These are phyloP conservation scores for Bauhinia variegata DNA, from an alignment of 306 rosid genomes.

Conservation along the genomic window DNA sequence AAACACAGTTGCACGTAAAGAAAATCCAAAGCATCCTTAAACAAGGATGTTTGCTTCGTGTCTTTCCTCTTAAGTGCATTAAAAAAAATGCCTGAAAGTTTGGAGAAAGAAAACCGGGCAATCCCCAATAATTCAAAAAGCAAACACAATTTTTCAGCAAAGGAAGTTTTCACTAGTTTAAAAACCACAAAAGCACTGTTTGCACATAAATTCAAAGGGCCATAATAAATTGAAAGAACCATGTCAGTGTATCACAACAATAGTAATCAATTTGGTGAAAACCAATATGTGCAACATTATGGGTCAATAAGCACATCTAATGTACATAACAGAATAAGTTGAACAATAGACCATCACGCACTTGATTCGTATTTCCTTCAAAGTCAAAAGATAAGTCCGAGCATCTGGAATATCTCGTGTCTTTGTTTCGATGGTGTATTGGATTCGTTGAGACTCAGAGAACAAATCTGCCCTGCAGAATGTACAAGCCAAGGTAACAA, in stretches of 20 bases:
- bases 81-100: neutral
- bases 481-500: constrained; percentile 25
- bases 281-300: neutral
- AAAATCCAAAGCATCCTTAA: constrained; percentile 10
- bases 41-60: constrained; percentile 5
- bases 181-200: constrained; percentile 17
- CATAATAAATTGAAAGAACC: constrained; percentile 3
- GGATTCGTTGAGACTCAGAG: constrained; percentile 71
- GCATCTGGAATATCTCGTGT: constrained; percentile 90
- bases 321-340: constrained; percentile 25
- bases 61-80: constrained; percentile 8
- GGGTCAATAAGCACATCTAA: constrained; percentile 29
- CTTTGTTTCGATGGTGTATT: constrained; percentile 50
- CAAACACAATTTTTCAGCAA: constrained; percentile 18
- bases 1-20: constrained; percentile 2
- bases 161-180: neutral
- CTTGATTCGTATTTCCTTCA: constrained; percentile 84
- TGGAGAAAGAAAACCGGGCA: constrained; percentile 20
- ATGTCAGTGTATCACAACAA: constrained; percentile 11
- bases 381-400: constrained; percentile 76
- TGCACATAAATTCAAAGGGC: constrained; percentile 12
- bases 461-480: constrained; percentile 69
- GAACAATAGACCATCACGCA: constrained; percentile 42
- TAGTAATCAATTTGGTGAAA: neutral
- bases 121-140: neutral